Evolutionary conservation across 2,329 filamentous ascomycete species (phyloP).

Genomic region (Colletotrichum noveboracense): DNA sequence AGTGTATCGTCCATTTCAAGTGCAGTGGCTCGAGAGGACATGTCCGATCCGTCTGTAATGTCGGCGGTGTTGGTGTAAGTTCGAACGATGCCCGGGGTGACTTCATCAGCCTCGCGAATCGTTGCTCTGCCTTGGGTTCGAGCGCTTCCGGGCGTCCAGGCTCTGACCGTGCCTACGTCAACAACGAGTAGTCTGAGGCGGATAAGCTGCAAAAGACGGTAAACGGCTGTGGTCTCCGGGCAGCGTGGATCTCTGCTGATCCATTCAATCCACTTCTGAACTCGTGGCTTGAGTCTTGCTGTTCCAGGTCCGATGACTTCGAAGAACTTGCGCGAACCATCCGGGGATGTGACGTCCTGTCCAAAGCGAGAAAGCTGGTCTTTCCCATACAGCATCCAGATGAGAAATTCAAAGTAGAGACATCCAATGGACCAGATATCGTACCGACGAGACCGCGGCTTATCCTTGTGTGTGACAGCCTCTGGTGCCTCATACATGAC

Average conservation of each 20-base stretch:
- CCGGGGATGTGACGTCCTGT: not conserved
- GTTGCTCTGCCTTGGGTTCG: not conserved
- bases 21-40: not conserved
- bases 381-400: not conserved
- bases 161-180: not conserved
- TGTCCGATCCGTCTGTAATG: no score
- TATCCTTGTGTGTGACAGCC: not conserved
- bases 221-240: not conserved
- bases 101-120: not conserved
- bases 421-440: not conserved
- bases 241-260: not conserved
- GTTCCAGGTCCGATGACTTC: not conserved
- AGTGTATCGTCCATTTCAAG: not conserved
- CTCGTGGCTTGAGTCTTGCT: not conserved
- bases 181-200: not conserved
- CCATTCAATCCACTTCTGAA: not conserved
- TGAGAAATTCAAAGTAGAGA: not conserved
- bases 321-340: not conserved
- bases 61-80: not conserved
- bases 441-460: not conserved
- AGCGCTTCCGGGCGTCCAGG: not conserved
- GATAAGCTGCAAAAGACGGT: not conserved
- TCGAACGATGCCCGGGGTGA: not conserved
- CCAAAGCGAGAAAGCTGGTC: not conserved
- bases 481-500: slow-evolving; percentile 1